These are phyloP conservation scores for Colletotrichum sp. DNA, from an alignment of 2,329 filamentous ascomycete species.

Conservation along the genomic window DNA sequence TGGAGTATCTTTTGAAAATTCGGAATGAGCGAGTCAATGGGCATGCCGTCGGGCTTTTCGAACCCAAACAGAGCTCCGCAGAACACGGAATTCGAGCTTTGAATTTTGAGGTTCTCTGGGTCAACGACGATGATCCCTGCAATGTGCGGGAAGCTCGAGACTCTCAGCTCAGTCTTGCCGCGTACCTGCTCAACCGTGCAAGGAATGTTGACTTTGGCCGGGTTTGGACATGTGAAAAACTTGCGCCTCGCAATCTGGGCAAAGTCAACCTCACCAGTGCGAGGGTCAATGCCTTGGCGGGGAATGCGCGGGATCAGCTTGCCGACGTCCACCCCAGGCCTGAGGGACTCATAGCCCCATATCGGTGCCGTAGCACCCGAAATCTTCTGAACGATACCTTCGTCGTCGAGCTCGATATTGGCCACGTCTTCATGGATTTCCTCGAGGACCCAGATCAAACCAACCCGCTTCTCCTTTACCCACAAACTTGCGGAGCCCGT, in stretches of 20 bases:
- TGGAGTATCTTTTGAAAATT: constrained; percentile 84
- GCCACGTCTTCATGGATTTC: constrained; percentile 96
- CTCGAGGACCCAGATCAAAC: constrained; percentile 96
- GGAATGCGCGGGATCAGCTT: constrained; percentile 84
- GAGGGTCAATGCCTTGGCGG: constrained; percentile 72
- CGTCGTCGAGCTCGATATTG: constrained; percentile 76
- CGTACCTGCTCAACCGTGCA: constrained; percentile 78
- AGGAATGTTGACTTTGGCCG: constrained; percentile 80
- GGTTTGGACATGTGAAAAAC: constrained; percentile 86
- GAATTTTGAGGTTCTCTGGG: constrained; percentile 78
- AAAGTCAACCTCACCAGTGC: constrained; percentile 78
- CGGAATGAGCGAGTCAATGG: constrained; percentile 82
- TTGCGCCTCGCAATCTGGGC: constrained; percentile 73
- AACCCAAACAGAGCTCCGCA: constrained; percentile 91
- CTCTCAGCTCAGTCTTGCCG: constrained; percentile 73
- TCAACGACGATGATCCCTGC: constrained; percentile 94
- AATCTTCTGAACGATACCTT: constrained; percentile 73
- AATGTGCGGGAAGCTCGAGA: constrained; percentile 97
- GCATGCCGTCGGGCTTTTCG: constrained; percentile 79
- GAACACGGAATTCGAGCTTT: constrained; percentile 94
- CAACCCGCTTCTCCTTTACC: constrained; percentile 96
- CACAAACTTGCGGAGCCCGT: constrained; percentile 94
- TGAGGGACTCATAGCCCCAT: constrained; percentile 76
- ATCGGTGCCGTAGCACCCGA: constrained; percentile 83
- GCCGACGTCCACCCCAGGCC: constrained; percentile 75